Base-by-base conservation (phyloP, 192 early-diverging fungal genomes). In the Haplosporangium gracile region DNA sequence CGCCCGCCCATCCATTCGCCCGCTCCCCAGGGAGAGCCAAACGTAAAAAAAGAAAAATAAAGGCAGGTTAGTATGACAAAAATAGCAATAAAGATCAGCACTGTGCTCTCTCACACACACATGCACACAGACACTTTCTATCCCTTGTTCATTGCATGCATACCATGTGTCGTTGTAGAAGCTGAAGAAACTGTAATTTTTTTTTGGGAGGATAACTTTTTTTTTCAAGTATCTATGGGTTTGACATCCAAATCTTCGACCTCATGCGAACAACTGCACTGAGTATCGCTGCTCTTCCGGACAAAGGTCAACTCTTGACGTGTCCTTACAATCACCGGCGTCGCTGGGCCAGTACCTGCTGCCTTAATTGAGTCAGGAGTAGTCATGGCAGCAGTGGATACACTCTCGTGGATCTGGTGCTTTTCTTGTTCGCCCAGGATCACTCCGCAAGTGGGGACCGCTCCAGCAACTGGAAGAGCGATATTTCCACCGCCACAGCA, bases 201-300 rank as follows among this genome's bases (percentile, higher is more conserved):
- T 18, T 18, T 51, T 18, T 22, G 4, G 18, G 49, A 51, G 15
- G 49, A 5, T 51, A 22, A 3, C 18, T 15, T 22, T 22, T 16
- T 3, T 51, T 51, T 51, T 65, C 60, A 65, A 3, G 9, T 32
- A 29, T 32, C 26, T 65, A 32, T 32, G 29, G 60, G 60, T 32
- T 76, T 76, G 3, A 65, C 57, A 65, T 68, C 75, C 53, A 65
- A 43, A 39, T 68, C 53, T 22, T 76, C 57, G 15, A 76, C 60
- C 40, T 65, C 75, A 0, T 29, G 24, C 20, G 75, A 68, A 20
- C 39, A 76, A 65, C 39, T 63, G 13, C n/a, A 22, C 55, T 65
- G 75, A 45, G 40, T 76, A 16, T 76, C 75, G 26, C 38, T 76
- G 26, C 53, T 76, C 32, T 65, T 65, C 26, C 39, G 29, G 29